Evolutionary conservation across 345 rosid species (phyloP), one percentile per base, ranked within the genome.

Genomic region (Microcos paniculata): DNA sequence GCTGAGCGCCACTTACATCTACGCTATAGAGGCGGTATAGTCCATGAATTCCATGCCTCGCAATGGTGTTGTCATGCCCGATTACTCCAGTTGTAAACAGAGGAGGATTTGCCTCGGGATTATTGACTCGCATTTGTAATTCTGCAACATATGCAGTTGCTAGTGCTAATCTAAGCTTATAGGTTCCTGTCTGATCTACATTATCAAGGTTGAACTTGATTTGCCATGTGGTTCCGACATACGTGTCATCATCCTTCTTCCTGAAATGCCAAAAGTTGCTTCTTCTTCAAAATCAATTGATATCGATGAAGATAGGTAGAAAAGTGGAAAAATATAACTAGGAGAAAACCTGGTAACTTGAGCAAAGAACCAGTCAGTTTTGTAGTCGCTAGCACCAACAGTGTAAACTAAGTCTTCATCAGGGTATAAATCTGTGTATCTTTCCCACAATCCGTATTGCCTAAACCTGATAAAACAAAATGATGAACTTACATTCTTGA

Each of bases 371-470:
- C 98, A 91, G 72, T 91, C 97, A 63, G 82, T 89, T 69, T 9
- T 82, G 71, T 84, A 93, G 68, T 93, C 91, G 65, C 94, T 87
- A 5, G 35, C 75, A 2, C 88, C 94, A 43, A 90, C 73, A 0
- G 85, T 87, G 85, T 87, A 95, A 49, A 90, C 86, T 70, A 95
- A 74, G 59, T 95, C 99, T 21, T 40, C 80, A 4, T 87, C 69
- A 0, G 93, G 94, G 45, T 90, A 91, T 63, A 91, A 59, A 43
- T 88, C 93, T 38, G 90, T 28, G 62, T 93, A 94, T 73, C 90
- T 91, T 76, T 91, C 98, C 98, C 99, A 93, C 53, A 93, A 72
- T 48, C 96, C 97, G 18, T 95, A 95, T 71, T 91, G 98, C 82
- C 99, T 87, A 56, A 84, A 95, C 84, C 98, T 90, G 86, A 14